Percentiles rank a stretch among this genome's conserved stretches.
These are phyloP conservation scores for Lodderomyces margitis DNA, from an alignment of 1,139 yeast species.

Conservation along the genomic window DNA sequence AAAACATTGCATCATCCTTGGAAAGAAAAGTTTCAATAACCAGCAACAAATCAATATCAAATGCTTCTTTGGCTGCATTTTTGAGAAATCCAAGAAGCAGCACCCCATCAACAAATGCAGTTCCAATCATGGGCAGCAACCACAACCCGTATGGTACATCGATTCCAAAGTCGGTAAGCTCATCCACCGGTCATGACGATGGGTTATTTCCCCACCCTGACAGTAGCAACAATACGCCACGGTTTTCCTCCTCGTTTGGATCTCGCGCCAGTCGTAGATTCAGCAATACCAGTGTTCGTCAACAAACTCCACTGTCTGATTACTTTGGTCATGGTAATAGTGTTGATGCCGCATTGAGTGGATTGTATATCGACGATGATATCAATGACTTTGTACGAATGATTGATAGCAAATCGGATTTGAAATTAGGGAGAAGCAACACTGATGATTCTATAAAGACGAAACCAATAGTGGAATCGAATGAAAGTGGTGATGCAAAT, in stretches of 20 bases:
- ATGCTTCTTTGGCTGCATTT: conserved; percentile 54
- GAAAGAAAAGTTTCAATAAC: conserved; percentile 46
- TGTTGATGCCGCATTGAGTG: conserved; percentile 37
- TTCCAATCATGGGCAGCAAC: conserved; percentile 23
- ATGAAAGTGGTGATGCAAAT: not conserved
- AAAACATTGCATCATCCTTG: conserved; percentile 21
- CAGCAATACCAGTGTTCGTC: conserved; percentile 37
- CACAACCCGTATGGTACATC: conserved; percentile 17
- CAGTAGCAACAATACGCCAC: conserved; percentile 19
- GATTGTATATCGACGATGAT: conserved; percentile 61
- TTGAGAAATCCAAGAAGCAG: conserved; percentile 48
- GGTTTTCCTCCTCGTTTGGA: conserved; percentile 58
- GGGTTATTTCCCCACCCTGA: conserved; percentile 23
- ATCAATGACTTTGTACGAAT: conserved; percentile 76
- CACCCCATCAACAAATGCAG: conserved; percentile 30
- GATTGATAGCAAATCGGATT: conserved; percentile 67
- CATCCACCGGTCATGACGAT: conserved; percentile 40
- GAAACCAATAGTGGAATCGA: conserved; percentile 1
- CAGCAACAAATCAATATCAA: conserved; percentile 51
- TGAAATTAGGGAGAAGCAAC: conserved; percentile 26
- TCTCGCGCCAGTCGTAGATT: conserved; percentile 48
- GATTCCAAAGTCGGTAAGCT: conserved; percentile 40
- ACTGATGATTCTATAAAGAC: conserved; percentile 3
- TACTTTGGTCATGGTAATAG: conserved; percentile 17
- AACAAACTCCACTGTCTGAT: conserved; percentile 25